phyloP scores from a whole-genome alignment of 208 protist genomes.

The Polymyxa betae region DNA sequence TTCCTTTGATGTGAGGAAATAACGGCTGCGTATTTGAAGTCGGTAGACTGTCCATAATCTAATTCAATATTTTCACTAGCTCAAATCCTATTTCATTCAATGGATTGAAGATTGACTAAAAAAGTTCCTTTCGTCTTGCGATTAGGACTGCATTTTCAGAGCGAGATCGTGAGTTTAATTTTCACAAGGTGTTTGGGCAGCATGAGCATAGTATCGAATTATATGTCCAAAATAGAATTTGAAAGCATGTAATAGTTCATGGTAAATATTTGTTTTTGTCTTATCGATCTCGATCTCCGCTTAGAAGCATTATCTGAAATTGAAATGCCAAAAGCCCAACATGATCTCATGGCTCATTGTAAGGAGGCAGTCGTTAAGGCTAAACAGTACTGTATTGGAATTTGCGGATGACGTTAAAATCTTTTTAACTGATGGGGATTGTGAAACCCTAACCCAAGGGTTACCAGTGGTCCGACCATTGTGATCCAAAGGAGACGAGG shows the following conservation, averaged over 20 bases:
- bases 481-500: too few relatives aligned
- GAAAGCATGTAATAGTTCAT: background rate
- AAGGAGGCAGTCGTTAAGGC: too few relatives aligned
- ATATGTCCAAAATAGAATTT: background rate
- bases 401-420: too few relatives aligned
- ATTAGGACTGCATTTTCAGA: conserved; percentile 20
- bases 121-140: conserved; percentile 12
- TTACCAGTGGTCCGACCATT: too few relatives aligned
- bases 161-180: conserved; percentile 14
- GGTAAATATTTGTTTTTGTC: background rate
- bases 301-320: too few relatives aligned
- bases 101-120: background rate
- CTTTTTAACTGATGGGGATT: too few relatives aligned
- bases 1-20: background rate
- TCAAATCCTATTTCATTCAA: conserved; percentile 6
- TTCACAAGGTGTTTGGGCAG: background rate
- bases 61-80: background rate
- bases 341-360: too few relatives aligned
- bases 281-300: too few relatives aligned
- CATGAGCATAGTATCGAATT: background rate
- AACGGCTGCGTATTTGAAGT: background rate
- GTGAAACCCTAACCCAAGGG: too few relatives aligned
- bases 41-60: background rate
- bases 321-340: too few relatives aligned
- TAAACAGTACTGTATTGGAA: too few relatives aligned